Base-by-base conservation (phyloP, 176 grass and related monocot genomes). In the Thalia dealbata region DNA sequence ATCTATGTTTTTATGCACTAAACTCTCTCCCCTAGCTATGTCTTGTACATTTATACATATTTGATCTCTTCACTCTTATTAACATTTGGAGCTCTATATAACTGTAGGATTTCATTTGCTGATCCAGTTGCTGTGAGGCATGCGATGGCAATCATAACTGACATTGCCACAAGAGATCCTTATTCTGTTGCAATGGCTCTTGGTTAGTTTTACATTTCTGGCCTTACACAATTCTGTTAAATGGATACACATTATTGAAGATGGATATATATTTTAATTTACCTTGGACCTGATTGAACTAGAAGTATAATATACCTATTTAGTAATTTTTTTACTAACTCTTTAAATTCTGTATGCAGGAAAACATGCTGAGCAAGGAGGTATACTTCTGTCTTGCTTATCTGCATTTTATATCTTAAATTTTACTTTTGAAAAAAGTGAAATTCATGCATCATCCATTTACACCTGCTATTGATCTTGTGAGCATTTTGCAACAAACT, bases 171-270 rank as follows among this genome's bases (percentile, higher is more conserved):
- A 21, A 99, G 72, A 90, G 95, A 99, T 91, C 95, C 95, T 61
- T 91, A 99, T 79, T 93, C 95, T 77, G 95, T 83, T 77, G 95
- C 90, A 52, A 93, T 99, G 95, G 90, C 95, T 54, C 62, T 99
- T 71, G 95, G 95, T 99, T 42, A 84, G 90, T 91, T 86, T 50
- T 63, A 44, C 50, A 15, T 55, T 80, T 61, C 67, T 70, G 14
- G 35, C 71, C 76, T 72, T 38, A 13, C 46, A 69, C 65, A 38
- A 21, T 68, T 11, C 18, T 19, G 27, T 44, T 41, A 7, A 23
- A 22, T 22, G 18, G 18, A 44, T 8, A 19, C 27, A 42, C 8
- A 22, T 30, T 68, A 44, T 64, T 24, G n/a, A 63, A 4, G 25
- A 63, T 13, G 13, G 19, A 2, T 29, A n/a, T 63, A 63, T 63